These are phyloP conservation scores for Boletus pseudo-olivaceus DNA, from an alignment of 768 basidiomycete species.

Conservation along the genomic window DNA sequence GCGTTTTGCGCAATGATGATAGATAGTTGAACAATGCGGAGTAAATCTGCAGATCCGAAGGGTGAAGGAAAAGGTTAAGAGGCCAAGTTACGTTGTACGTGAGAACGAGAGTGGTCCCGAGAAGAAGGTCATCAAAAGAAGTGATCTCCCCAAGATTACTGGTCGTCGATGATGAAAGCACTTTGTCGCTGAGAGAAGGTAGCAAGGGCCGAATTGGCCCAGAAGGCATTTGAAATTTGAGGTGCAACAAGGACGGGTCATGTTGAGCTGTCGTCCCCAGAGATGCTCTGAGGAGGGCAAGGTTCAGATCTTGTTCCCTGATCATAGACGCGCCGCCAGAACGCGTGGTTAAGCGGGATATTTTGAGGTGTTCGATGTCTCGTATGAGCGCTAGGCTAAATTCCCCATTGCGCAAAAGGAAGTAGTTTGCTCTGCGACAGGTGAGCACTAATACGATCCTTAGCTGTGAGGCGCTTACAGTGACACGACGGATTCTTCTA, in stretches of 20 bases:
- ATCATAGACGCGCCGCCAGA: conserved; percentile 71
- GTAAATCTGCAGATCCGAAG: conserved; percentile 71
- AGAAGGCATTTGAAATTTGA: conserved; percentile 74
- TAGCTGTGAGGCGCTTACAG: conserved; percentile 49
- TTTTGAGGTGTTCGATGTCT: conserved; percentile 81
- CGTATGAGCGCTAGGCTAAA: conserved; percentile 80
- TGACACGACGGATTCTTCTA: conserved; percentile 81
- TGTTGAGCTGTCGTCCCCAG: conserved; percentile 86
- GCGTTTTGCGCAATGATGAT: conserved; percentile 79
- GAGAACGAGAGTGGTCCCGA: conserved; percentile 74
- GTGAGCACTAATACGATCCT: conserved; percentile 5
- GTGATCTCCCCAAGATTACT: conserved; percentile 39
- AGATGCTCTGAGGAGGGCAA: conserved; percentile 82
- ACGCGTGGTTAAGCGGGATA: conserved; percentile 68
- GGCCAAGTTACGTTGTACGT: conserved; percentile 81
- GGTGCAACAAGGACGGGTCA: conserved; percentile 67
- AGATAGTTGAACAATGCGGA: conserved; percentile 78
- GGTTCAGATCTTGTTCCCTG: conserved; percentile 85
- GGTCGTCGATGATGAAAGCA: conserved; percentile 41
- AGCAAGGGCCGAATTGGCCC: conserved; percentile 81
- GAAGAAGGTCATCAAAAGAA: conserved; percentile 67
- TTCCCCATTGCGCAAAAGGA: conserved; percentile 85
- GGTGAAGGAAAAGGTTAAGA: conserved; percentile 82
- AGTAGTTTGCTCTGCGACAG: conserved; percentile 70
- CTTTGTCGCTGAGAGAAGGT: conserved; percentile 55